Base-by-base conservation (phyloP, 495 filamentous ascomycete genomes). In the Clohesyomyces aquaticus region DNA sequence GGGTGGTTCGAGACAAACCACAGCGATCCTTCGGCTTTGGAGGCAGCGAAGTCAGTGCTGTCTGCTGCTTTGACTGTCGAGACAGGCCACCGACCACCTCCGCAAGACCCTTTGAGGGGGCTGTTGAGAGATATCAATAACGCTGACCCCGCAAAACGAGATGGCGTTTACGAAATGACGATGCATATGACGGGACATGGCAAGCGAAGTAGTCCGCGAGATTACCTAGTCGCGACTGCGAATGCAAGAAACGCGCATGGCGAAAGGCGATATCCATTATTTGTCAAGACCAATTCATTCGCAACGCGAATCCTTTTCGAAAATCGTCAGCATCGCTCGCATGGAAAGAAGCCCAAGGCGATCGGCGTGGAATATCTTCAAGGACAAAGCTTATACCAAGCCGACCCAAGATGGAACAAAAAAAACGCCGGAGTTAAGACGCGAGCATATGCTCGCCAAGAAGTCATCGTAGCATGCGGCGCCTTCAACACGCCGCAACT, bases 401-500 rank as follows among this genome's bases (percentile, higher is more conserved):
- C 85, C 3, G 81, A 80, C 48, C 83, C 82, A 12, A 71, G 66
- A 60, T 56, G 72, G 11, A 48, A n/a, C 25, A 21, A 72, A 16
- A 14, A 73, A 16, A 57, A 55, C 2, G 57, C 60, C 11, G 83
- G 83, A 53, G 76, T 55, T 0, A 74, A 76, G 0, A 79, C 80
- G 19, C 76, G 74, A 10, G 81, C 77, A 8, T 67, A 61, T 2
- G 85, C 82, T 0, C 77, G 76, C 0, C 75, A 79, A 26, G 86
- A 89, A 70, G 83, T 90, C 42, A 85, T 91, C 58, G 51, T 90
- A 4, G 73, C 85, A 16, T 85, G 77, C 11, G 87, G 87, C 22
- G 72, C 79, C 3, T 83, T 83, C 72, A 82, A 87, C 77, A 80
- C 83, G 0, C 85, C 86, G 0, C 82, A 85, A 64, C 68, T 89